Conservation (phyloP, 768 basidiomycete genomes). For the Rhizopogon salebrosus region DNA sequence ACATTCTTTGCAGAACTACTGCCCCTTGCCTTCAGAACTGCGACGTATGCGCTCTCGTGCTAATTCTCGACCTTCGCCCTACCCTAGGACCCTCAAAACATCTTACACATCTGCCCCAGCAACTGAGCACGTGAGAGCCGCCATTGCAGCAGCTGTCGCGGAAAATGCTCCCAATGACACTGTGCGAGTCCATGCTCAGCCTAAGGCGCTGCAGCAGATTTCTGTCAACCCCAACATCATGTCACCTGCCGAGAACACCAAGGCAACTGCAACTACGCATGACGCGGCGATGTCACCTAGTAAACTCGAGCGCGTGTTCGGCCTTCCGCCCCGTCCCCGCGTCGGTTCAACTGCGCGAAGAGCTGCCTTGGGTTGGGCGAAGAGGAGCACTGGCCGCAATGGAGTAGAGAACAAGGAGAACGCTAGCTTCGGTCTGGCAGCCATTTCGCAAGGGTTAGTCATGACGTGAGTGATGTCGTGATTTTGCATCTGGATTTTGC, state of each 20-base stretch:
- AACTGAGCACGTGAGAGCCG: conserved; percentile 32
- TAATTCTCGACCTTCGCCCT: conserved; percentile 68
- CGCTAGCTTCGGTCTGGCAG: conserved; percentile 3
- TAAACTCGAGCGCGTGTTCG: conserved; percentile 24
- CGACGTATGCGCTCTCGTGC: conserved; percentile 64
- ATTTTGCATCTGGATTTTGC: not conserved
- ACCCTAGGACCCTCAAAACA: conserved; percentile 50
- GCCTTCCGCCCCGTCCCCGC: conserved; percentile 37
- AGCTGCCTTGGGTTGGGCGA: conserved; percentile 58
- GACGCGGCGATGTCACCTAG: conserved; percentile 20
- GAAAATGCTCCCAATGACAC: conserved; percentile 13
- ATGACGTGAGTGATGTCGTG: conserved; percentile 46
- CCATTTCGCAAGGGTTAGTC: conserved; percentile 30
- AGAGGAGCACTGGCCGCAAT: conserved; percentile 50
- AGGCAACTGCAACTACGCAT: conserved; percentile 26
- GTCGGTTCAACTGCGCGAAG: conserved; percentile 53
- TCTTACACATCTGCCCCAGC: conserved; percentile 33
- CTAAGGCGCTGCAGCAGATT: conserved; percentile 36
- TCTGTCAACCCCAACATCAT: conserved; percentile 37
- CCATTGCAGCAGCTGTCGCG: conserved; percentile 14
- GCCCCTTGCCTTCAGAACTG: conserved; percentile 70
- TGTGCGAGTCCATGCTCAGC: conserved; percentile 15
- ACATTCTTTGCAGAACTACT: conserved; percentile 66
- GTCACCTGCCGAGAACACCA: conserved; percentile 33
- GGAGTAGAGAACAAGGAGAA: conserved; percentile 51